A percentile compares a stretch with the other conserved stretches of the same genome.
These are phyloP conservation scores for Earliella scabrosa DNA, from an alignment of 1,284 basidiomycete species.

Conservation along the genomic window DNA sequence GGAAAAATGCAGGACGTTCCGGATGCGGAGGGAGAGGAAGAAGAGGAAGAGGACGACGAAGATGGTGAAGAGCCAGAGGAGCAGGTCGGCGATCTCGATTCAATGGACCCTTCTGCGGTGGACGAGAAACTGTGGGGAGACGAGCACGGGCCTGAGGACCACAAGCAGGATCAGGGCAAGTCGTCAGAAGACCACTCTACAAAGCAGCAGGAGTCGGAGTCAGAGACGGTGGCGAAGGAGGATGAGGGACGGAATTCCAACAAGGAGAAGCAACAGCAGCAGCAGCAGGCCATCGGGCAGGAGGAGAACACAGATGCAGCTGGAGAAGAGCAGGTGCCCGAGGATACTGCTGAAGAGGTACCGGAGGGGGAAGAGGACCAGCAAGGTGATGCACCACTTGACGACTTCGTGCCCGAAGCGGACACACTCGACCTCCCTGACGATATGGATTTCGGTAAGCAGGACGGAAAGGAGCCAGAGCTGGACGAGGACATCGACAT, in stretches of 20 bases:
- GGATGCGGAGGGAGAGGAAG: conserved; percentile 57
- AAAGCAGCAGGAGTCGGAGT: conserved; percentile 48
- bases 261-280: conserved; percentile 40
- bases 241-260: conserved; percentile 45
- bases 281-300: conserved; percentile 68
- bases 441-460: conserved; percentile 68
- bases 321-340: background rate
- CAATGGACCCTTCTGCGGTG: conserved; percentile 84
- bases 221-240: conserved; percentile 83
- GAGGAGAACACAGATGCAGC: conserved; percentile 55
- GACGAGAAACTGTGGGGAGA: conserved; percentile 99
- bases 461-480: conserved; percentile 36
- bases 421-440: conserved; percentile 86
- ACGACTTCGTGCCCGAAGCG: conserved; percentile 75
- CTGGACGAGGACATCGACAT: conserved; percentile 48
- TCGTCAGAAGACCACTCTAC: conserved; percentile 57
- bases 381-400: conserved; percentile 67
- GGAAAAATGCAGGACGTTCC: conserved; percentile 85
- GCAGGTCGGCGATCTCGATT: conserved; percentile 84
- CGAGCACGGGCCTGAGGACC: conserved; percentile 58
- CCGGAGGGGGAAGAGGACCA: conserved; percentile 46
- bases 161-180: conserved; percentile 56
- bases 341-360: conserved; percentile 28
- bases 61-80: conserved; percentile 77
- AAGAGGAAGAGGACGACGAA: conserved; percentile 59